phyloP scores from a whole-genome alignment of 495 filamentous ascomycete species.

The Podospora comata region DNA sequence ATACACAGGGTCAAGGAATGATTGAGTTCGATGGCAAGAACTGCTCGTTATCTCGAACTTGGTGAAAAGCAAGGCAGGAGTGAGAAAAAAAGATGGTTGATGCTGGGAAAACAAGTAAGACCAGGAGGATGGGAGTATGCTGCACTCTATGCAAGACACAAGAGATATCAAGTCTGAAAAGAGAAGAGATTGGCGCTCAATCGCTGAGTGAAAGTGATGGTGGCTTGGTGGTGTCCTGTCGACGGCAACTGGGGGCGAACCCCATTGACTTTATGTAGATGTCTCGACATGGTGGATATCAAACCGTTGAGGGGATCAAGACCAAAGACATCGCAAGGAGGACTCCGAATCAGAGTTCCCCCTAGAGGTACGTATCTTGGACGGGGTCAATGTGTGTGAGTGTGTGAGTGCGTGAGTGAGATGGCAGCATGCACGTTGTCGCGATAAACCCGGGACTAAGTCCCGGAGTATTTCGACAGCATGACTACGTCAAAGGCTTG shows the following conservation, averaged over 20 bases:
- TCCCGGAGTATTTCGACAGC: neutral
- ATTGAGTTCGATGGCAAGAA: neutral
- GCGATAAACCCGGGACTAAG: slow-evolving; percentile 6
- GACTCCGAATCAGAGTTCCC: slow-evolving; percentile 13
- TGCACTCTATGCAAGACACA: slow-evolving; percentile 24
- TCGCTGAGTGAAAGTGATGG: slow-evolving; percentile 16
- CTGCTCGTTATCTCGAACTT: neutral
- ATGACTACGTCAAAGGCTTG: neutral
- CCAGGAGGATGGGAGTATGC: slow-evolving; percentile 14
- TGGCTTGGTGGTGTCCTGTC: slow-evolving; percentile 25
- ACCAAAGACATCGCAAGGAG: slow-evolving; percentile 4
- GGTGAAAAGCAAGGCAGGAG: slow-evolving; percentile 5
- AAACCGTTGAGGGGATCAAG: slow-evolving; percentile 18
- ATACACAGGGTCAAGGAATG: neutral
- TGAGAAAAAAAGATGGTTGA: slow-evolving; percentile 10
- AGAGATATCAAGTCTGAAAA: slow-evolving; percentile 28
- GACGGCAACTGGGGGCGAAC: slow-evolving; percentile 18
- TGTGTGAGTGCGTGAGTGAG: neutral
- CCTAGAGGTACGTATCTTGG: slow-evolving; percentile 20
- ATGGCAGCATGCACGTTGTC: slow-evolving; percentile 6
- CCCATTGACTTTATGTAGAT: slow-evolving; percentile 35
- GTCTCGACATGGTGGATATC: slow-evolving; percentile 10
- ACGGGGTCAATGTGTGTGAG: neutral
- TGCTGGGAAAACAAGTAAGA: slow-evolving; percentile 1
- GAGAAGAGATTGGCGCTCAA: slow-evolving; percentile 30